Percentiles rank a stretch among this genome's conserved stretches.
Evolutionary conservation across 495 filamentous ascomycete genomes (phyloP).

Genomic region (Hypoxylon rickii): DNA sequence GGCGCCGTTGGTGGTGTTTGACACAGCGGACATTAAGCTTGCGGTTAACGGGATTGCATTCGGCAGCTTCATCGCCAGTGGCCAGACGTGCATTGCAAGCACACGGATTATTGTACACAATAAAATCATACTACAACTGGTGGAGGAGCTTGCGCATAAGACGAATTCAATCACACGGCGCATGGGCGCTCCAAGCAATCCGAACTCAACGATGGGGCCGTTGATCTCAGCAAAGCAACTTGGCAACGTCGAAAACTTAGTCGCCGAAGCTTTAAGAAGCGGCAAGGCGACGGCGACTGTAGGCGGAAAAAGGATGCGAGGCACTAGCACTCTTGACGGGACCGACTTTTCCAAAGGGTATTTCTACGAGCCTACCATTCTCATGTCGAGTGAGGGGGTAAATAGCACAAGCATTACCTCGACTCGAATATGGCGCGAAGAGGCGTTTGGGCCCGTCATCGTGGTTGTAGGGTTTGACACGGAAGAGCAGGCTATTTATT

Average conservation of each 20-base stretch:
- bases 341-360: conserved; percentile 55
- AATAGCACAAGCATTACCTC: conserved; percentile 16
- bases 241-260: conserved; percentile 46
- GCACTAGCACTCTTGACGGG: conserved; percentile 37
- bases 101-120: conserved; percentile 61
- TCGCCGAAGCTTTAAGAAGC: conserved; percentile 35
- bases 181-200: conserved; percentile 57
- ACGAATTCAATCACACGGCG: conserved; percentile 45
- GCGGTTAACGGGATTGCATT: conserved; percentile 64
- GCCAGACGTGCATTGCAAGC: conserved; percentile 66
- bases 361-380: conserved; percentile 62
- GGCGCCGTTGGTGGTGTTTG: conserved; percentile 61
- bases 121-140: conserved; percentile 48
- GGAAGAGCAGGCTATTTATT: conserved; percentile 50
- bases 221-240: conserved; percentile 46
- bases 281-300: conserved; percentile 40
- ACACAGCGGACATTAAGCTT: conserved; percentile 52
- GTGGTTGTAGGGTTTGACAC: conserved; percentile 52
- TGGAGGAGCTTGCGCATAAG: conserved; percentile 43
- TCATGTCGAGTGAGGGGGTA: conserved; percentile 38
- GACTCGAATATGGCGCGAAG: conserved; percentile 47
- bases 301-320: conserved; percentile 43
- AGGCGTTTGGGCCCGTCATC: conserved; percentile 59
- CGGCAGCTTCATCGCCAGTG: conserved; percentile 62
- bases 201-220: conserved; percentile 50